Evolutionary conservation across 768 basidiomycete species (phyloP), one percentile per base, ranked within the genome.

Genomic region (Leccinum uliginosum): DNA sequence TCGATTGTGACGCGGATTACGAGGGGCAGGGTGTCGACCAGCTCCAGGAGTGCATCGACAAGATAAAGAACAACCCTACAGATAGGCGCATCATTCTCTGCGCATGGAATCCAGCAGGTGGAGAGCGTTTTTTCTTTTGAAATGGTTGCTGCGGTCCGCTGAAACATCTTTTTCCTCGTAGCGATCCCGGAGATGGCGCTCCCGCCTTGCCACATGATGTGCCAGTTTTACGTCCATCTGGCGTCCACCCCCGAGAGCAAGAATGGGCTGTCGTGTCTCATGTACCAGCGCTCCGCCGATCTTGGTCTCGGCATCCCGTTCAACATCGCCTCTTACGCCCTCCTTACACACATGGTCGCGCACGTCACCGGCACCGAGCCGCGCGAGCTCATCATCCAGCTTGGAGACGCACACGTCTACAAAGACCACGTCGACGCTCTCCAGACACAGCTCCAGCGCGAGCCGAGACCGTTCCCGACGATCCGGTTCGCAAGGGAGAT

Each of bases 71-170:
- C 61, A 85, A 92, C 65, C 97, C 95, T 1, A 96, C 91, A 1
- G 94, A 98, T 76, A 80, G 96, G 32, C 79, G 96, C 23, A 98
- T 99, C 62, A 91, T 98, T 40, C 73, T 98, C 44, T 93, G 89
- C 66, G 96, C 97, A 21, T 99, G 97, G 97, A 99, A 98, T 67
- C 96, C 96, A 0, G 91, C 88, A 70, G 97, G 97, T 94, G 60
- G n/a, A n/a, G n/a, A n/a, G n/a, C n/a, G n/a, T n/a, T 17, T 17
- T 2, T 35, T 8, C 4, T 3, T 35, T 35, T 3, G 3, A n/a
- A n/a, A 35, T 35, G 40, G 3, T 27, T 15, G 6, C 34, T 34
- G 34, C 34, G n/a, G 14, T 15, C 5, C 2, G 14, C 35, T n/a
- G 35, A 38, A 8, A 9, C 8, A n/a, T n/a, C n/a, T n/a, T n/a